These are phyloP conservation scores for Rutstroemia sydowiana DNA, from an alignment of 2,329 filamentous ascomycete species.

Conservation along the genomic window DNA sequence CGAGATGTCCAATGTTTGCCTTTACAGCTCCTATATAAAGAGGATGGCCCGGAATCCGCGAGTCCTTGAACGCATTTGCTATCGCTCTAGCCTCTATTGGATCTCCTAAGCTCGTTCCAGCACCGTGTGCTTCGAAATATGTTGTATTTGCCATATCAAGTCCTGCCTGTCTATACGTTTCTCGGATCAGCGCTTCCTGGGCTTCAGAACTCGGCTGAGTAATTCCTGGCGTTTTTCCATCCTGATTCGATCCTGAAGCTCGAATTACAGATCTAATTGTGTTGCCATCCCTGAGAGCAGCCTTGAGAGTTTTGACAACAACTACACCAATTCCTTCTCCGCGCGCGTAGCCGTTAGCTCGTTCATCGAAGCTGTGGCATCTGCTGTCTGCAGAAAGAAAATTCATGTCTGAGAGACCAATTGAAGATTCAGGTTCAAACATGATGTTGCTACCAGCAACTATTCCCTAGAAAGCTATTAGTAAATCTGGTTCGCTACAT, in stretches of 20 bases:
- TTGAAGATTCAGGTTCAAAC: constrained; percentile 47
- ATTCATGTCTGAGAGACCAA: constrained; percentile 20
- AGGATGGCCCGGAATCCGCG: background rate
- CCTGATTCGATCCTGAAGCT: constrained; percentile 35
- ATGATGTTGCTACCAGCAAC: constrained; percentile 38
- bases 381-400: constrained; percentile 27
- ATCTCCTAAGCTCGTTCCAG: background rate
- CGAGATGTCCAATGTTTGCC: constrained; percentile 21
- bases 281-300: constrained; percentile 53
- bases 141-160: background rate
- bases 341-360: constrained; percentile 55
- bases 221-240: constrained; percentile 47
- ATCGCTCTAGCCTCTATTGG: background rate
- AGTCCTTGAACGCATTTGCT: background rate
- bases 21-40: constrained; percentile 6
- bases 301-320: constrained; percentile 49
- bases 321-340: constrained; percentile 56
- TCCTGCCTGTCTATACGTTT: constrained; percentile 10
- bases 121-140: constrained; percentile 4
- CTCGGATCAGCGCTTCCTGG: constrained; percentile 28
- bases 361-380: constrained; percentile 48
- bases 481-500: constrained; percentile 24
- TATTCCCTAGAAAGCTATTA: constrained; percentile 38
- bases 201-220: constrained; percentile 43
- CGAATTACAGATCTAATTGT: constrained; percentile 43